Percentiles rank a stretch among this genome's conserved stretches.
Conservation (phyloP, 805 yeast genomes). For the Starmera pachycereana region DNA sequence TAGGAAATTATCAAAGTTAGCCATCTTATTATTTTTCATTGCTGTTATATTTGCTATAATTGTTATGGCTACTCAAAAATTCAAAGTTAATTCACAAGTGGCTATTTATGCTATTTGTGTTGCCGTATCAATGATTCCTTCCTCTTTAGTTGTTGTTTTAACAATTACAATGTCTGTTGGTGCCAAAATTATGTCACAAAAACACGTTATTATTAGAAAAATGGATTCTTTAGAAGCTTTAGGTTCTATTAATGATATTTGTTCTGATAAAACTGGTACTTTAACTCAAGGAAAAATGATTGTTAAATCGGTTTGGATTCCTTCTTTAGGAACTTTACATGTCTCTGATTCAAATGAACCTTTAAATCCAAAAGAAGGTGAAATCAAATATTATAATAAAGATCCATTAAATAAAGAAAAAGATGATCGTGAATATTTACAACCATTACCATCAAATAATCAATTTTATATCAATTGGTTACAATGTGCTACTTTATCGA, state of each 20-base stretch:
- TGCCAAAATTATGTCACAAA: conserved; percentile 56
- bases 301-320: conserved; percentile 60
- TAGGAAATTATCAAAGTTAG: conserved; percentile 64
- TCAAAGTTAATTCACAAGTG: conserved; percentile 66
- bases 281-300: conserved; percentile 75
- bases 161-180: conserved; percentile 86
- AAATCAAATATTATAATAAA: conserved; percentile 13
- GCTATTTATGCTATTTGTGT: conserved; percentile 87
- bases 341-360: conserved; percentile 50
- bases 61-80: conserved; percentile 77
- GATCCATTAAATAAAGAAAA: conserved; percentile 13
- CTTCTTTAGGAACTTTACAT: conserved; percentile 45
- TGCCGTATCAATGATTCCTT: conserved; percentile 70
- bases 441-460: conserved; percentile 10
- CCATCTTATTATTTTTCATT: conserved; percentile 56
- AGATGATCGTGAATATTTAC: conserved; percentile 9
- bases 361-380: conserved; percentile 53
- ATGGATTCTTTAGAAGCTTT: conserved; percentile 70
- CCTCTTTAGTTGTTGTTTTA: conserved; percentile 67
- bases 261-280: conserved; percentile 80
- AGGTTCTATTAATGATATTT: conserved; percentile 70
- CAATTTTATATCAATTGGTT: conserved; percentile 40
- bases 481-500: conserved; percentile 63
- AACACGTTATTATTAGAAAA: conserved; percentile 66
- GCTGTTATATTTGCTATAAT: conserved; percentile 84